These are phyloP conservation scores for Calonectria pseudoreteaudii DNA, from an alignment of 2,329 filamentous ascomycete species.

Conservation along the genomic window DNA sequence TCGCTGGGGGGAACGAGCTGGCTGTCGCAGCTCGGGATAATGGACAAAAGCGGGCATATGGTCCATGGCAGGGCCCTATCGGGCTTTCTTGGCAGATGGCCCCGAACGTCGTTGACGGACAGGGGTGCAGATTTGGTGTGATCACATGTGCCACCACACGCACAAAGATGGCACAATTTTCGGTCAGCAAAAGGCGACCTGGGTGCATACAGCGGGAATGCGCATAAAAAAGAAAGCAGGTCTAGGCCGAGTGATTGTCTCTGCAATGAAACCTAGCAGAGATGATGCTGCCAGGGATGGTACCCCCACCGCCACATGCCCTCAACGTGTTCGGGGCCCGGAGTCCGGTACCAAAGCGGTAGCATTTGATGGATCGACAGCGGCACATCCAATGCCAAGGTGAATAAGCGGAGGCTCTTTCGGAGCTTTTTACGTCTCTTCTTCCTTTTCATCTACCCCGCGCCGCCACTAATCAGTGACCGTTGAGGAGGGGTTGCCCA, in stretches of 20 bases:
- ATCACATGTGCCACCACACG: neutral
- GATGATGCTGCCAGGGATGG: neutral
- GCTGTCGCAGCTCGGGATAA: neutral
- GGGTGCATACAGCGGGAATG: neutral
- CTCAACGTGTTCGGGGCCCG: neutral
- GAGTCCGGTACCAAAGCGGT: neutral
- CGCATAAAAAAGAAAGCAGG: neutral
- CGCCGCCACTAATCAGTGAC: neutral
- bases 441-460: neutral
- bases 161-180: neutral
- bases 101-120: neutral
- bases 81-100: neutral
- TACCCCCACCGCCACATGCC: neutral
- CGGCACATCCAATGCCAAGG: neutral
- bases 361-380: neutral
- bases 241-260: neutral
- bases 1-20: neutral
- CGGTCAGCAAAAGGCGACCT: neutral
- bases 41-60: neutral
- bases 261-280: neutral
- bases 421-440: neutral
- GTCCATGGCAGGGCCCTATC: neutral
- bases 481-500: neutral
- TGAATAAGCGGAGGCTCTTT: neutral
- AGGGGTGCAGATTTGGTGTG: neutral